Percentiles rank a stretch among this genome's conserved stretches.
These are phyloP conservation scores for Kodamaea sagamina DNA, from an alignment of 805 yeast species.

Conservation along the genomic window DNA sequence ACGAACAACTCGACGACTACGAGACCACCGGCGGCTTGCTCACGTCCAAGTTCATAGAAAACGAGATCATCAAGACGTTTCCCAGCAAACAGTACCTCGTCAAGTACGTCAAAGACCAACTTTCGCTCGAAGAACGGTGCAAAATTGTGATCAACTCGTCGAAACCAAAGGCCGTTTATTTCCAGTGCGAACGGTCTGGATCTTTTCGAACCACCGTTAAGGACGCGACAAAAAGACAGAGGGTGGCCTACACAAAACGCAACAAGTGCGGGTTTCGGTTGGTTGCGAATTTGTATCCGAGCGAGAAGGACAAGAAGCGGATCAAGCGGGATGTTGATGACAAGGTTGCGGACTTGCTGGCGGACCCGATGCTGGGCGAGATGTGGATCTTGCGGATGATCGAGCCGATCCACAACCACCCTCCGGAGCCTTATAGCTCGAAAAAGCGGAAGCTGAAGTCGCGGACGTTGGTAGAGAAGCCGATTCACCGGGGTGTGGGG, in stretches of 20 bases:
- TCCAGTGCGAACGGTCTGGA: constrained; percentile 49
- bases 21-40: constrained; percentile 17
- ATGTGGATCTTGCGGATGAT: constrained; percentile 52
- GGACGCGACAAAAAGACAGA: constrained; percentile 45
- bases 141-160: constrained; percentile 49
- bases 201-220: constrained; percentile 49
- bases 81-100: constrained; percentile 20
- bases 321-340: constrained; percentile 30
- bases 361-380: constrained; percentile 27
- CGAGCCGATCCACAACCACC: constrained; percentile 47
- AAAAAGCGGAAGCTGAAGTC: constrained; percentile 42
- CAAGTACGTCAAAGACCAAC: constrained; percentile 39
- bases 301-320: constrained; percentile 45
- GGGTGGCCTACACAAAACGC: constrained; percentile 50
- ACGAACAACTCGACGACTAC: constrained; percentile 16
- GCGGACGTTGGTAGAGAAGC: constrained; percentile 47
- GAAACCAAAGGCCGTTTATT: constrained; percentile 50
- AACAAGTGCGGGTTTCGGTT: constrained; percentile 48
- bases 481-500: constrained; percentile 29
- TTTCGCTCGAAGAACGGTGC: constrained; percentile 39
- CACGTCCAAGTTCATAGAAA: constrained; percentile 18
- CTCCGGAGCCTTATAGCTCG: constrained; percentile 39
- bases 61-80: constrained; percentile 20
- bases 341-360: constrained; percentile 23
- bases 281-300: constrained; percentile 46